Percentiles rank a stretch among this genome's conserved stretches.
These are phyloP conservation scores for Pyrus bretschneideri DNA, from an alignment of 306 rosid genomes.

Conservation along the genomic window DNA sequence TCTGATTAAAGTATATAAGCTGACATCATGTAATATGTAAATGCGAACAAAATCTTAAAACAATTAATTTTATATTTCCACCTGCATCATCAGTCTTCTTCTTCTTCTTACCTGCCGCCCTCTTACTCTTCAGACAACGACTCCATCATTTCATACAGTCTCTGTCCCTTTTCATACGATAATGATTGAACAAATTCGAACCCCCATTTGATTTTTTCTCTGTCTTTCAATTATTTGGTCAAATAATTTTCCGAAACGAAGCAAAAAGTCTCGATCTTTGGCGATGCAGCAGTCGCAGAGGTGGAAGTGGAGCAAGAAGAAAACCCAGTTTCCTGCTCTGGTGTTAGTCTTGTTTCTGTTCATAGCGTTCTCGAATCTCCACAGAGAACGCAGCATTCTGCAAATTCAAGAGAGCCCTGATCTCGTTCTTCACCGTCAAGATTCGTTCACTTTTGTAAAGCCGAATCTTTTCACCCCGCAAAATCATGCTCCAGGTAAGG, in stretches of 20 bases:
- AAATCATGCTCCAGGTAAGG: constrained; percentile 42
- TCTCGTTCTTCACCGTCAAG: constrained; percentile 36
- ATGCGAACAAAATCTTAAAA: neutral
- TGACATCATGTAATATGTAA: neutral
- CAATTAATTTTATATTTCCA: neutral
- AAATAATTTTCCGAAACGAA: neutral
- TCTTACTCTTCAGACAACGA: neutral
- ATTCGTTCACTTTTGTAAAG: constrained; percentile 50
- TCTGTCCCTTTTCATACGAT: neutral
- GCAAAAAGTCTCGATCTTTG: neutral
- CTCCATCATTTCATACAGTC: neutral
- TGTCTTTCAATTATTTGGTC: neutral
- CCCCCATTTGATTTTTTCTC: neutral
- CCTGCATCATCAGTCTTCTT: neutral
- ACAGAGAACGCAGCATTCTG: constrained; percentile 48
- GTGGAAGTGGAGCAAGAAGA: constrained; percentile 59
- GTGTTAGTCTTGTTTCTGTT: constrained; percentile 42
- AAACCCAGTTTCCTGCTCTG: constrained; percentile 51
- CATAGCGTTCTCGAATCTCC: constrained; percentile 56
- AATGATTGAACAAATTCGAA: neutral
- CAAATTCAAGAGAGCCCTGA: constrained; percentile 56
- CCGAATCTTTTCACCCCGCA: constrained; percentile 48
- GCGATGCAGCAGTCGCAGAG: constrained; percentile 27
- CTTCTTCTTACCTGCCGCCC: neutral
- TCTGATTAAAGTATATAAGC: neutral